phyloP scores from a whole-genome alignment of 2,329 filamentous ascomycete genomes.

The Aureobasidium pullulans region DNA sequence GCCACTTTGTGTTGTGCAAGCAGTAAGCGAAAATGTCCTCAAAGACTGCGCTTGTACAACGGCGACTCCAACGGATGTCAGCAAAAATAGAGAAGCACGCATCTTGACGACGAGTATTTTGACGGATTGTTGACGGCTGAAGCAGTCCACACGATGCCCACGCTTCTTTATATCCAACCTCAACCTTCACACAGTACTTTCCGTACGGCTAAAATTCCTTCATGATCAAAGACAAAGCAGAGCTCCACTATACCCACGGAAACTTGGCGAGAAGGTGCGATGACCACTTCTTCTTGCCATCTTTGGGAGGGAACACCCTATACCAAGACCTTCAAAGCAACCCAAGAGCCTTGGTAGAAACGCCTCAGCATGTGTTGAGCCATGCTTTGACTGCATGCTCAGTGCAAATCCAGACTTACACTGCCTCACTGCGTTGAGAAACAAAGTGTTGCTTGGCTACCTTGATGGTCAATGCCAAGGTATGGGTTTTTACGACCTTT shows the following conservation, averaged over 20 bases:
- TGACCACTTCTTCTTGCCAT: neutral
- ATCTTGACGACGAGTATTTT: neutral
- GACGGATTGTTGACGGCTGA: neutral
- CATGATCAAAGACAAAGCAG: neutral
- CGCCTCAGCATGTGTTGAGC: neutral
- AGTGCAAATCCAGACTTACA: neutral
- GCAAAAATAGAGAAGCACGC: neutral
- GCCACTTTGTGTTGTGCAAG: neutral
- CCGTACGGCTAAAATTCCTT: neutral
- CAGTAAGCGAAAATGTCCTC: neutral
- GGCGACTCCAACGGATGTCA: neutral
- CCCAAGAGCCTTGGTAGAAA: constrained; percentile 8
- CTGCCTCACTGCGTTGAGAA: neutral
- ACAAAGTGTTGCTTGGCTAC: constrained; percentile 9
- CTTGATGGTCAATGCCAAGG: constrained; percentile 13
- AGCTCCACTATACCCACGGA: neutral
- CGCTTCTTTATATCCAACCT: neutral
- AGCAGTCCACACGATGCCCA: neutral
- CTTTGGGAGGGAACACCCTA: neutral
- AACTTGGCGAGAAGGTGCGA: neutral
- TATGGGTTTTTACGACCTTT: neutral
- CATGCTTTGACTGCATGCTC: neutral
- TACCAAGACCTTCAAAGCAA: neutral
- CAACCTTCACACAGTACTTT: neutral
- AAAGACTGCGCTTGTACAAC: constrained; percentile 1